Conservation (phyloP, 371 early-diverging fungal genomes). For the Mortierella sp. region DNA sequence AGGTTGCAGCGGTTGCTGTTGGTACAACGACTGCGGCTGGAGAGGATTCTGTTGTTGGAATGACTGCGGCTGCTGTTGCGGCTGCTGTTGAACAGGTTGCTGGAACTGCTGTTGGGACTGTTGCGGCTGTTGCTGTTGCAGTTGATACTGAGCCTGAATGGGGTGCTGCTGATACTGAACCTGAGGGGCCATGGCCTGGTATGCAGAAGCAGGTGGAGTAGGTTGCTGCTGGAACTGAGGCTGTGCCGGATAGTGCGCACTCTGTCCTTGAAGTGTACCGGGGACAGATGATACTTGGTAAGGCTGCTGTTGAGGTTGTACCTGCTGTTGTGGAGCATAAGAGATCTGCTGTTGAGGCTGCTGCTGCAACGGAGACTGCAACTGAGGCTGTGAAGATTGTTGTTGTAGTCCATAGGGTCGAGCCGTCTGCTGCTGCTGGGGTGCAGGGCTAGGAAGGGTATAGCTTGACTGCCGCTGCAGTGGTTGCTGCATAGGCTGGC, state of each 20-base stretch:
- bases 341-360: slow-evolving; percentile 16
- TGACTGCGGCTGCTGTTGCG: slow-evolving; percentile 22
- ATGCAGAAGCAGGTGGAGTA: slow-evolving; percentile 5
- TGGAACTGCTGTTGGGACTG: not conserved
- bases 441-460: slow-evolving; percentile 6
- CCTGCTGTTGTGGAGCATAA: slow-evolving; percentile 18
- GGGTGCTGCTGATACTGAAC: slow-evolving; percentile 27
- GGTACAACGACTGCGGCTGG: slow-evolving; percentile 6
- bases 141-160: slow-evolving; percentile 17
- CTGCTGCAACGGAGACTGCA: slow-evolving; percentile 28
- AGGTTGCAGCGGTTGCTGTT: slow-evolving; percentile 23
- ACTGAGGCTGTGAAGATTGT: slow-evolving; percentile 29
- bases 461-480: slow-evolving; percentile 14
- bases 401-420: slow-evolving; percentile 30
- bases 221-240: slow-evolving; percentile 38
- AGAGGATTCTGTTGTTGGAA: slow-evolving; percentile 14
- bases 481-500: slow-evolving; percentile 35
- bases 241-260: slow-evolving; percentile 33
- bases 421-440: slow-evolving; percentile 8
- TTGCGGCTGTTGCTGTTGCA: not conserved
- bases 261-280: slow-evolving; percentile 29
- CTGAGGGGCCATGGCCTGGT: slow-evolving; percentile 27
- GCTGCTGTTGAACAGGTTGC: slow-evolving; percentile 28
- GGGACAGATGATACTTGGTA: slow-evolving; percentile 28
- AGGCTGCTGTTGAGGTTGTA: slow-evolving; percentile 44